Base-by-base conservation (phyloP, 164 flowering plant species). In the grape (Vitis vinifera) region DNA sequence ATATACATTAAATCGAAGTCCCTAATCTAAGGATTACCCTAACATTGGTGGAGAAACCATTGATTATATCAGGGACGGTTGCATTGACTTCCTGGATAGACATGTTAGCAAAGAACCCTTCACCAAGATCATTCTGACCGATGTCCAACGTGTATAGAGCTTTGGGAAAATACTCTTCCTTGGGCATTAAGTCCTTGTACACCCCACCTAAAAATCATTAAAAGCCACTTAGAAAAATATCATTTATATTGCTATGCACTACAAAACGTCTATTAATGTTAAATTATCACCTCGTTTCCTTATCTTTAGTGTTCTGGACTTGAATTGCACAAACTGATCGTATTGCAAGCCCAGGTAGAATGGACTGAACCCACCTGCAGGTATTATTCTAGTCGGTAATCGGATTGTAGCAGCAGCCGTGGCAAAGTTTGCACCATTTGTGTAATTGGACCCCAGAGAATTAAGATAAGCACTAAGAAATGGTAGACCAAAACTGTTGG, bases 91-190 rank as follows among this genome's bases (percentile, higher is more conserved):
- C 31, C 6, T 59, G 16, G 0, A 49, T 62, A 2, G 82, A 14
- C 52, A 4, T 15, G 67, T 71, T 71, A 15, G 4, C 10, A 6
- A 68, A 64, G 16, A 70, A 52, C 0, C 51, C 80, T 12, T 4
- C 71, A 6, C 29, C 63, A 9, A 80, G 76, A 52, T 80, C 80
- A 17, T 80, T 80, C 19, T 77, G 83, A 17, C 83, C 83, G 9
- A 79, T 73, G 23, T 79, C 82, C 14, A 76, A 70, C 4, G 75
- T 76, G 65, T 79, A 79, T 12, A 76, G 37, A 49, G 78, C 82
- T 17, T 62, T 48, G 1, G 47, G 9, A 50, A 77, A 80, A 23
- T 68, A 59, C 9, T 75, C 69, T 8, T 65, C 59, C 51, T 62
- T 70, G 6, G 85, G 82, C 63, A 77, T 7, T 17, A 74, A 49